Evolutionary conservation across 2,329 filamentous ascomycete species (phyloP).

Genomic region (Parastagonospora nodorum): DNA sequence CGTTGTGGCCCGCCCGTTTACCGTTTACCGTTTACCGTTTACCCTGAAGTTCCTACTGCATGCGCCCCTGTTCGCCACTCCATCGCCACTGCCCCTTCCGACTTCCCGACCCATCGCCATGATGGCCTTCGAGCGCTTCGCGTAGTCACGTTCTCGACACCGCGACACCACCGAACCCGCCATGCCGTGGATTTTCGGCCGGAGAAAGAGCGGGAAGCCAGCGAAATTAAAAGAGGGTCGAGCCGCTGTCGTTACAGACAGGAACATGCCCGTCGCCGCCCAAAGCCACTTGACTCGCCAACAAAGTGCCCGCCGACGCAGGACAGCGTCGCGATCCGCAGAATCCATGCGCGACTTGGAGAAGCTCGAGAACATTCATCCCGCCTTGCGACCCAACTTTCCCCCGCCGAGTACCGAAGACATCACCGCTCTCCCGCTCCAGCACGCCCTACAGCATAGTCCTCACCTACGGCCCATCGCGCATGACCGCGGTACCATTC

Average conservation of each 20-base stretch:
- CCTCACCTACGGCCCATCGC: conserved; percentile 55
- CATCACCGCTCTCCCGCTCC: conserved; percentile 54
- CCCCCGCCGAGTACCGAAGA: conserved; percentile 47
- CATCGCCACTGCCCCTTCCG: background rate
- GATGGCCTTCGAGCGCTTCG: conserved; percentile 13
- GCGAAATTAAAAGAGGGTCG: conserved; percentile 52
- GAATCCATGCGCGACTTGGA: conserved; percentile 39
- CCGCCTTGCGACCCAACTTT: conserved; percentile 26
- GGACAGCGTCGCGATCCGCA: conserved; percentile 39
- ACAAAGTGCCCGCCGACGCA: conserved; percentile 36
- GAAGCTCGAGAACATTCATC: conserved; percentile 19
- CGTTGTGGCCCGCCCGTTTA: background rate
- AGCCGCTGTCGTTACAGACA: conserved; percentile 58
- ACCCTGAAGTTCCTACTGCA: background rate
- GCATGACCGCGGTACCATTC: conserved; percentile 47
- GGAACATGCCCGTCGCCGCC: conserved; percentile 26
- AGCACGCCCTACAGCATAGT: conserved; percentile 49
- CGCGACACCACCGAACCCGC: background rate
- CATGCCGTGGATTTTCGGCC: conserved; percentile 86
- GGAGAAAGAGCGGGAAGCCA: conserved; percentile 69
- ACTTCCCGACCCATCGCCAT: conserved; percentile 7
- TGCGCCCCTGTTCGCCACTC: background rate
- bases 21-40: background rate
- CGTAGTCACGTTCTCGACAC: conserved; percentile 27
- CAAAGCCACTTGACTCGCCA: conserved; percentile 23